A percentile compares a stretch with the other conserved stretches of the same genome.
Conservation (phyloP, 441 rosid species). For the Arabidopsis hybrid region DNA sequence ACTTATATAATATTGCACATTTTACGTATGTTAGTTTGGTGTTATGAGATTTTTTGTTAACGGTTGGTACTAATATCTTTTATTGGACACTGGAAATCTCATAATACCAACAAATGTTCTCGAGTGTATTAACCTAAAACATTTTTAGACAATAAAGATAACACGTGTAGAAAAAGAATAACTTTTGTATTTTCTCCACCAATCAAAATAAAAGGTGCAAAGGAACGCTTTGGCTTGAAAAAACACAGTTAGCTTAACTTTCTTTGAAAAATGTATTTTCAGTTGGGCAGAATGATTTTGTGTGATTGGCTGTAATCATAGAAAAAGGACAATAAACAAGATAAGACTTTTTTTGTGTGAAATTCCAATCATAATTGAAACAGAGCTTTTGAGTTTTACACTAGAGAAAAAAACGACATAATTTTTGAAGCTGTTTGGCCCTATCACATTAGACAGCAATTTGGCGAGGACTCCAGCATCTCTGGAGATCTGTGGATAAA, state of each 20-base stretch:
- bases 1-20: no score
- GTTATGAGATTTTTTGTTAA: neutral
- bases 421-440: neutral
- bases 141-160: no score
- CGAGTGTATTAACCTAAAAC: no score
- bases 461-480: slow-evolving; percentile 73
- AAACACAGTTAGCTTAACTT: no score
- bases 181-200: no score
- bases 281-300: no score
- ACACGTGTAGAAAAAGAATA: no score
- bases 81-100: neutral
- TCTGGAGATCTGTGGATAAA: slow-evolving; percentile 77
- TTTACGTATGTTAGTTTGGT: neutral
- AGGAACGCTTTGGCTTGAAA: no score
- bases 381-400: neutral
- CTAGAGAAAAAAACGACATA: neutral
- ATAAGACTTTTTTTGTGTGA: neutral
- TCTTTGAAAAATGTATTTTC: no score
- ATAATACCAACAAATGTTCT: no score
- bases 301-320: neutral
- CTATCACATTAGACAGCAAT: slow-evolving; percentile 82
- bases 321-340: slow-evolving; percentile 1
- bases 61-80: neutral
- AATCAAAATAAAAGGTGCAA: no score
- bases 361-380: slow-evolving; percentile 9